phyloP scores from a whole-genome alignment of 2,329 filamentous ascomycete species.

The Aspergillus floridensis region DNA sequence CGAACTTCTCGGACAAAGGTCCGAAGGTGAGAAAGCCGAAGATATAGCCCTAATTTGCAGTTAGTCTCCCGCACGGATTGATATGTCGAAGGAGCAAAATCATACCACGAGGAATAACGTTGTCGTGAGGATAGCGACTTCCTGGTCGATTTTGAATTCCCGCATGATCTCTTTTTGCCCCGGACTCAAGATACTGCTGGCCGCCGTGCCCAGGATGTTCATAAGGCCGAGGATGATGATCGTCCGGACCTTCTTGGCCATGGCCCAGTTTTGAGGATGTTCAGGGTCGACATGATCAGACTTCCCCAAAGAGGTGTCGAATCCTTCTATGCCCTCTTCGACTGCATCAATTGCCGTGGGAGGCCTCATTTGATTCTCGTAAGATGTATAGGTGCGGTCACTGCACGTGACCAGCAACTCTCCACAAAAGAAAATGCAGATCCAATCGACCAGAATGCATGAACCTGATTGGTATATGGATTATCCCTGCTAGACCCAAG shows the following conservation, averaged over 20 bases:
- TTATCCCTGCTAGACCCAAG: not conserved
- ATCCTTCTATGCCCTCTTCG: not conserved
- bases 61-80: not conserved
- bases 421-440: not conserved
- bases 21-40: constrained; percentile 54
- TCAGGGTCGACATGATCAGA: not conserved
- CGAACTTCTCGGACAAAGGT: constrained; percentile 48
- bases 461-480: not conserved
- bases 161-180: not conserved
- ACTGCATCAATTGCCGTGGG: not conserved
- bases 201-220: not conserved
- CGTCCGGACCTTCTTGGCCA: not conserved
- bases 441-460: not conserved
- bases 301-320: not conserved
- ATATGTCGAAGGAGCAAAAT: not conserved
- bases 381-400: not conserved
- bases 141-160: not conserved
- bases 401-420: not conserved
- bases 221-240: not conserved
- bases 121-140: constrained; percentile 1
- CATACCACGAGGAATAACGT: constrained; percentile 4
- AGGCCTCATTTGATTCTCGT: not conserved
- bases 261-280: not conserved
- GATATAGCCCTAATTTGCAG: not conserved
- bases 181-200: constrained; percentile 1